phyloP scores from a whole-genome alignment of 2,329 filamentous ascomycete genomes.

The Stagonosporopsis rhizophila region DNA sequence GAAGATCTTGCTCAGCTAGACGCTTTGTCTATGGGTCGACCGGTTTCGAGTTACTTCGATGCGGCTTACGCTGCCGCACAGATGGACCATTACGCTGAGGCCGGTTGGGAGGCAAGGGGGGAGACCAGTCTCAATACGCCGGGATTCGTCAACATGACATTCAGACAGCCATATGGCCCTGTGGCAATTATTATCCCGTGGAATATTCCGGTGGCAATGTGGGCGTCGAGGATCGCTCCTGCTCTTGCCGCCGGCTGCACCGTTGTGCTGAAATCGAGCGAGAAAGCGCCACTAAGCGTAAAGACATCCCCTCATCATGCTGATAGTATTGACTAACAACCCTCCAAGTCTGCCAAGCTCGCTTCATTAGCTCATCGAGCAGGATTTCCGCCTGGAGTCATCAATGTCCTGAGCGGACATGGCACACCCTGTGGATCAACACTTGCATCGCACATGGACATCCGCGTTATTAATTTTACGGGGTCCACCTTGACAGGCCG shows the following conservation, averaged over 20 bases:
- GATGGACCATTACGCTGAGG: constrained; percentile 78
- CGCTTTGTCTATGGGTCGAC: constrained; percentile 86
- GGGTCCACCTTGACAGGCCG: constrained; percentile 85
- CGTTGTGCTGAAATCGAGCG: constrained; percentile 42
- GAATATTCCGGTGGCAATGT: constrained; percentile 40
- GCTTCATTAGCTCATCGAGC: constrained; percentile 79
- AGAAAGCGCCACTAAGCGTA: constrained; percentile 70
- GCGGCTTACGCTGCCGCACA: constrained; percentile 77
- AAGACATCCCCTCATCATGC: constrained; percentile 49
- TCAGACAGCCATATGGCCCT: constrained; percentile 80
- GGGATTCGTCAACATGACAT: constrained; percentile 66
- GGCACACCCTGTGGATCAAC: constrained; percentile 83
- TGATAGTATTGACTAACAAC: constrained; percentile 63
- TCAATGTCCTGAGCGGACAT: constrained; percentile 82
- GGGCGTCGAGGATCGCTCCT: constrained; percentile 37
- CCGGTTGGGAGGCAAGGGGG: constrained; percentile 78
- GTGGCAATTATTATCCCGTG: constrained; percentile 80
- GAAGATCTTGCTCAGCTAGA: constrained; percentile 82
- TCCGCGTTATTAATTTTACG: constrained; percentile 85
- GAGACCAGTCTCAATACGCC: constrained; percentile 68
- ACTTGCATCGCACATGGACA: constrained; percentile 74
- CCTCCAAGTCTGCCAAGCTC: constrained; percentile 76
- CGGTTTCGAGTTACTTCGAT: constrained; percentile 77
- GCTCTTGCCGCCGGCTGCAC: constrained; percentile 46
- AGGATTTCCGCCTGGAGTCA: constrained; percentile 79